Base-by-base conservation (phyloP, 1,284 basidiomycete species). In the Laetiporus sulphureus region DNA sequence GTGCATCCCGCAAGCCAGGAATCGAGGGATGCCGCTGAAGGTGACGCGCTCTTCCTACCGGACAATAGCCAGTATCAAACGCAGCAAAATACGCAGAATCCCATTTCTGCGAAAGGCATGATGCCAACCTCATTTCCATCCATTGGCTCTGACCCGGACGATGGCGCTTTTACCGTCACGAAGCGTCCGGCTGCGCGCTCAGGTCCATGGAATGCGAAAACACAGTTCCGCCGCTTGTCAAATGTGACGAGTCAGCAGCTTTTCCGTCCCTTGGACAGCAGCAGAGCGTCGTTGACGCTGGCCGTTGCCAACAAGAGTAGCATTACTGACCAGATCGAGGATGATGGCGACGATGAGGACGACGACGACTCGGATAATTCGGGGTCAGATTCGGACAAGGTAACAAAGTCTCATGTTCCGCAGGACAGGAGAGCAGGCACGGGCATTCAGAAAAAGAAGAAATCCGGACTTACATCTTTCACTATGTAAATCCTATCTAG, bases 391-490 rank as follows among this genome's bases (percentile, higher is more conserved):
- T 68, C 64, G 13, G 54, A 48, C 37, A 33, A 8, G 35, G 46
- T 46, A n/a, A 46, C 19, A 23, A 21, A 56, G 38, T 77, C 70
- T 13, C 78, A 82, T 56, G 83, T 84, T 34, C 82, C 82, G 27
- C 67, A 61, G 49, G 64, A 65, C 15, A 68, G 75, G 46, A 63
- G 68, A 45, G 81, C 81, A 23, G 80, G 81, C 3, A 57, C 56
- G 2, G 50, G 35, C 1, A 45, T 61, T 32, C 53, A 53, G 46
- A 52, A 51, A 46, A 46, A 46, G 25, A 27, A 27, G 25, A 27
- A 27, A 27, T 27, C 25, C 25, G 25, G 25, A 27, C 25, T 27
- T 27, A 13, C 25, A 27, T 27, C 25, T 8, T 27, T 27, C 25
- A 27, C n/a, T n/a, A n/a, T n/a, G n/a, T n/a, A n/a, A n/a, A n/a